These are phyloP conservation scores for Fistulifera solaris DNA, from an alignment of 108 stramenopile species.

Conservation along the genomic window DNA sequence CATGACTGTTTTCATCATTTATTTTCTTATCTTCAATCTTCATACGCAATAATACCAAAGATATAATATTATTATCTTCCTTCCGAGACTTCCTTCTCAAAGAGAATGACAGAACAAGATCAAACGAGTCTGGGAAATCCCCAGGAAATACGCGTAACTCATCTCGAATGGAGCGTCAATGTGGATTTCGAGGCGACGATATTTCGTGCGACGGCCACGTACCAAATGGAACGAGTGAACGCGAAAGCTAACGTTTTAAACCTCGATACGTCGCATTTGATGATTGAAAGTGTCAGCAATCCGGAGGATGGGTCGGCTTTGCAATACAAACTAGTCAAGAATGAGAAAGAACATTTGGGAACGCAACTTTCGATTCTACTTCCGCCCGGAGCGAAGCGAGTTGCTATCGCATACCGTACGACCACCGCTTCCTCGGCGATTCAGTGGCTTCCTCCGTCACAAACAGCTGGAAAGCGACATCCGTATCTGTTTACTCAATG, in stretches of 20 bases:
- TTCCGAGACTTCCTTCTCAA: too few species aligned
- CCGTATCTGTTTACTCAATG: conserved; percentile 98
- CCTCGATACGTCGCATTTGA: conserved; percentile 57
- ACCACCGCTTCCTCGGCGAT: conserved; percentile 60
- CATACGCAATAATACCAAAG: too few species aligned
- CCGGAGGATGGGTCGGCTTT: conserved; percentile 29
- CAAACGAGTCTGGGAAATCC: conserved; percentile 24
- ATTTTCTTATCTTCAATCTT: too few species aligned
- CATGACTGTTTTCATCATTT: too few species aligned
- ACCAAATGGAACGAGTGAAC: conserved; percentile 29
- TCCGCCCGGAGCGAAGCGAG: conserved; percentile 9
- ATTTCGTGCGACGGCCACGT: conserved; percentile 55
- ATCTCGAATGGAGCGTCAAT: conserved; percentile 44
- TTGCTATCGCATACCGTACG: conserved; percentile 74
- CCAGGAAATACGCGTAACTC: conserved; percentile 42
- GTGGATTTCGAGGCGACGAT: conserved; percentile 50
- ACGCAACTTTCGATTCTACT: conserved; percentile 39
- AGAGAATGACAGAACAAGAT: conserved; percentile 9
- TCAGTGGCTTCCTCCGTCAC: conserved; percentile 90
- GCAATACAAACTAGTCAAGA: conserved; percentile 20
- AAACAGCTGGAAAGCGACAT: conserved; percentile 84
- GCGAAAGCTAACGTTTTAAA: conserved; percentile 9
- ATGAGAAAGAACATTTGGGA: conserved; percentile 40
- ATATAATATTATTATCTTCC: too few species aligned
- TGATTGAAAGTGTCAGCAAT: conserved; percentile 33